Conservation (phyloP, 2,329 filamentous ascomycete genomes). For the Exutisphaerella laricina region DNA sequence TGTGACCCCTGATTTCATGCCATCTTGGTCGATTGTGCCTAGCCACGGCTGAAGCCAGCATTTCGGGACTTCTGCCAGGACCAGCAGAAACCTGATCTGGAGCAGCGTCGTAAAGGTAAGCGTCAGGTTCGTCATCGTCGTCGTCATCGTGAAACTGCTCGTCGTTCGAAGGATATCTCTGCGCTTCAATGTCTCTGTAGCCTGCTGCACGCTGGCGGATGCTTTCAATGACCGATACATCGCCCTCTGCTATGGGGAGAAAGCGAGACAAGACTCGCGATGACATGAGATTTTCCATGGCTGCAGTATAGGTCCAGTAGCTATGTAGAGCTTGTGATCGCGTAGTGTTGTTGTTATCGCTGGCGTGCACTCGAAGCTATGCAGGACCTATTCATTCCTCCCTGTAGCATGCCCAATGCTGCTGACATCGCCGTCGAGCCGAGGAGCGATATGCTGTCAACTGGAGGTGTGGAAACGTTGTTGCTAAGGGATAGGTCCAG, state of each 20-base stretch:
- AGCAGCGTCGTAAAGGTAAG: slow-evolving; percentile 47
- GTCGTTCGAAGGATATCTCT: slow-evolving; percentile 42
- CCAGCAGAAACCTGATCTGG: slow-evolving; percentile 33
- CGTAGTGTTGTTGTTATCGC: background rate
- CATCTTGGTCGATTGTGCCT: slow-evolving; percentile 38
- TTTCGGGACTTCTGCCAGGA: slow-evolving; percentile 41
- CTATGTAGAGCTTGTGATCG: too few species aligned
- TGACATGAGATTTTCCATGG: slow-evolving; percentile 39
- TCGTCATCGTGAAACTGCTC: slow-evolving; percentile 53
- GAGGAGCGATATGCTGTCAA: too few species aligned
- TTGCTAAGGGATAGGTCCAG: too few species aligned
- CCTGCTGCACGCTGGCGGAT: slow-evolving; percentile 41
- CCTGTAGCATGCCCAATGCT: too few species aligned
- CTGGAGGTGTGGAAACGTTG: too few species aligned
- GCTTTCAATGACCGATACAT: slow-evolving; percentile 37
- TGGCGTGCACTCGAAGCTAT: background rate
- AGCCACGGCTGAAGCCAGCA: slow-evolving; percentile 13
- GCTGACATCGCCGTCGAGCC: too few species aligned
- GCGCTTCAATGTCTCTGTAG: slow-evolving; percentile 36
- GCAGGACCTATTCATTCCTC: background rate
- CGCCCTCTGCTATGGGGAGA: slow-evolving; percentile 37
- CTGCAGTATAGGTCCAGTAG: background rate
- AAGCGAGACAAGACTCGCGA: slow-evolving; percentile 51
- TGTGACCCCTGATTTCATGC: slow-evolving; percentile 32
- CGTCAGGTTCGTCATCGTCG: slow-evolving; percentile 53